A percentile compares a stretch with the other conserved stretches of the same genome.
phyloP scores from a whole-genome alignment of 495 filamentous ascomycete species.

The Friedmanniomyces endolithicus region DNA sequence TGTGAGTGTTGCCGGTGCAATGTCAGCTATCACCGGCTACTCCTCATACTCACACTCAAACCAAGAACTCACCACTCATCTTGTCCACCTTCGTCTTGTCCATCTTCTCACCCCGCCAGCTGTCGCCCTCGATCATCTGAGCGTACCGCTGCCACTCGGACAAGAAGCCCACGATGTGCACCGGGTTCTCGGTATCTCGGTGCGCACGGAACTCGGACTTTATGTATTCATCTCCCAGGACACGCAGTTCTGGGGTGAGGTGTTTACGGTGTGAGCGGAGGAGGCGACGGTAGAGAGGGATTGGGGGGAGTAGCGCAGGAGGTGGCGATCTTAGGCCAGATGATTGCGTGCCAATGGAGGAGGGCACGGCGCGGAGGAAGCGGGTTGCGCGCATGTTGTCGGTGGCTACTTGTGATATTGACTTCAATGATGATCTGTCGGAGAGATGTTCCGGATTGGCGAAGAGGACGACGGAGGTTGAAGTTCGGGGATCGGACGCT shows the following conservation, averaged over 20 bases:
- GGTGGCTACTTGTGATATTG: too few relatives aligned
- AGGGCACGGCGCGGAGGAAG: slow-evolving; percentile 12
- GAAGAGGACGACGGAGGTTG: background rate
- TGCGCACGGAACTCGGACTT: slow-evolving; percentile 85
- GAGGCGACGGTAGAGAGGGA: slow-evolving; percentile 78
- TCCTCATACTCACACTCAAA: background rate
- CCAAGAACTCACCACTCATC: slow-evolving; percentile 67
- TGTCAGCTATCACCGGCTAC: background rate
- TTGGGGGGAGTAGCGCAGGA: slow-evolving; percentile 75
- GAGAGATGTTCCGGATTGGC: background rate
- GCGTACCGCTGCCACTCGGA: slow-evolving; percentile 95
- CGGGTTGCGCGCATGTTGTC: slow-evolving; percentile 6
- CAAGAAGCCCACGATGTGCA: slow-evolving; percentile 88
- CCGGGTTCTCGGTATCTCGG: slow-evolving; percentile 70
- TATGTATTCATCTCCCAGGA: slow-evolving; percentile 82
- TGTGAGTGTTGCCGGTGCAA: slow-evolving; percentile 24
- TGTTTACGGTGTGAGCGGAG: slow-evolving; percentile 74
- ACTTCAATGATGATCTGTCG: too few relatives aligned
- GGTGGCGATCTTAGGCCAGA: slow-evolving; percentile 40
- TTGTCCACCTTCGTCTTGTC: slow-evolving; percentile 72
- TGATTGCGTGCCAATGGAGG: slow-evolving; percentile 10
- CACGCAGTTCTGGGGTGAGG: slow-evolving; percentile 57
- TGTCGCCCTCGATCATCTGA: slow-evolving; percentile 74
- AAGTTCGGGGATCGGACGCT: too few relatives aligned
- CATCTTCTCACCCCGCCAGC: slow-evolving; percentile 66